A percentile compares a stretch with the other conserved stretches of the same genome.
phyloP scores from a whole-genome alignment of 73 alveolate species.

The Durusdinium trenchii region DNA sequence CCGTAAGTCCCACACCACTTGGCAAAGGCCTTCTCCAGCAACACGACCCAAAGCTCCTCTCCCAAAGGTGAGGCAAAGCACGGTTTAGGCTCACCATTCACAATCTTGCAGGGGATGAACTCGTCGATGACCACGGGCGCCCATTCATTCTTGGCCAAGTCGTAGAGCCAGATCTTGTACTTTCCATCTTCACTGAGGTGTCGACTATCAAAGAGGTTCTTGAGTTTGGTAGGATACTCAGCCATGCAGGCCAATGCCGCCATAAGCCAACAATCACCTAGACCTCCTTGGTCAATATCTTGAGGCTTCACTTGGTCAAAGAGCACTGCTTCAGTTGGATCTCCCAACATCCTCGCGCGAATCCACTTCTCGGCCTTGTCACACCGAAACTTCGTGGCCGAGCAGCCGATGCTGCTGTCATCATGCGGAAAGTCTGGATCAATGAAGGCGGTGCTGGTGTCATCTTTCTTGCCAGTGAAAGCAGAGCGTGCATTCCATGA shows the following conservation, averaged over 20 bases:
- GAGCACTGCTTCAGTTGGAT: conserved; percentile 76
- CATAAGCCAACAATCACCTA: conserved; percentile 86
- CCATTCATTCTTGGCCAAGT: conserved; percentile 46
- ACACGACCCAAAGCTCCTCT: conserved; percentile 54
- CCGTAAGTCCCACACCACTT: conserved; percentile 83
- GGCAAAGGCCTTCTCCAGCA: conserved; percentile 76
- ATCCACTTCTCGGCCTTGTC: conserved; percentile 23
- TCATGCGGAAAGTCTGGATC: conserved; percentile 50
- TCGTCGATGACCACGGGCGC: conserved; percentile 43
- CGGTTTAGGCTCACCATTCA: conserved; percentile 11
- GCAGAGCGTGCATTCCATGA: conserved; percentile 51
- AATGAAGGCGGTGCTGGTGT: conserved; percentile 4
- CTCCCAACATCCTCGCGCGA: conserved; percentile 77
- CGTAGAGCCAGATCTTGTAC: conserved; percentile 45
- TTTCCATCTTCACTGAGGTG: conserved; percentile 70
- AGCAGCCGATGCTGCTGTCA: conserved; percentile 13
- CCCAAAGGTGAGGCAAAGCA: conserved; percentile 70
- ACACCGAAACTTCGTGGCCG: not conserved
- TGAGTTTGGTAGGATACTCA: conserved; percentile 34
- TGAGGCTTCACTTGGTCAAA: conserved; percentile 66
- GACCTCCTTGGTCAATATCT: conserved; percentile 52
- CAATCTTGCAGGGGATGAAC: conserved; percentile 74
- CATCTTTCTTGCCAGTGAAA: conserved; percentile 48
- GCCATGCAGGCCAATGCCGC: conserved; percentile 48
- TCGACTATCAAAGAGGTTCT: conserved; percentile 28